A percentile compares a stretch with the other conserved stretches of the same genome.
Conservation (phyloP, 73 alveolate species). For the Tetrahymena thermophila region DNA sequence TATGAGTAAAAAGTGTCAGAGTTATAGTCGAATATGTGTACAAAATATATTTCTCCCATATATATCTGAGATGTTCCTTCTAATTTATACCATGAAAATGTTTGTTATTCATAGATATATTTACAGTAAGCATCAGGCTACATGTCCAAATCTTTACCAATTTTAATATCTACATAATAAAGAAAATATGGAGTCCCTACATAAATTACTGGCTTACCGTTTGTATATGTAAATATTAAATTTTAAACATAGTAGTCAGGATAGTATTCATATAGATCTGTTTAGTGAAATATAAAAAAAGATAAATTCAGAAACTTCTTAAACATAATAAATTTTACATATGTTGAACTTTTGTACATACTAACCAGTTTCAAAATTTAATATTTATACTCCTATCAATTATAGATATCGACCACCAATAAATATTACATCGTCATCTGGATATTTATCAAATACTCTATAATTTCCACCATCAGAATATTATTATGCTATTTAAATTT, state of each 20-base stretch:
- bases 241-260: no score
- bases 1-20: no score
- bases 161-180: neutral
- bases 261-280: neutral
- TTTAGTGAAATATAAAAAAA: no score
- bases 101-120: no score
- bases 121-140: neutral
- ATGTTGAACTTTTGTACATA: no score
- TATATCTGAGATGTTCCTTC: neutral
- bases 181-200: neutral
- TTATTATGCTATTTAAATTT: neutral
- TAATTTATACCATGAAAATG: neutral
- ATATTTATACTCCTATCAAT: neutral
- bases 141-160: neutral
- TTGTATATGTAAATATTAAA: neutral
- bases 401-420: neutral
- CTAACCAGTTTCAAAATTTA: neutral
- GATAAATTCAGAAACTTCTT: no score
- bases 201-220: neutral
- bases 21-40: no score
- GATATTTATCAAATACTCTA: neutral
- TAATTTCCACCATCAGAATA: neutral
- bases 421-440: neutral
- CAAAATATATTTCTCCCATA: neutral
- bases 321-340: neutral